Conservation (phyloP, 305 asterid genomes). For the Fraxinus sp. region DNA sequence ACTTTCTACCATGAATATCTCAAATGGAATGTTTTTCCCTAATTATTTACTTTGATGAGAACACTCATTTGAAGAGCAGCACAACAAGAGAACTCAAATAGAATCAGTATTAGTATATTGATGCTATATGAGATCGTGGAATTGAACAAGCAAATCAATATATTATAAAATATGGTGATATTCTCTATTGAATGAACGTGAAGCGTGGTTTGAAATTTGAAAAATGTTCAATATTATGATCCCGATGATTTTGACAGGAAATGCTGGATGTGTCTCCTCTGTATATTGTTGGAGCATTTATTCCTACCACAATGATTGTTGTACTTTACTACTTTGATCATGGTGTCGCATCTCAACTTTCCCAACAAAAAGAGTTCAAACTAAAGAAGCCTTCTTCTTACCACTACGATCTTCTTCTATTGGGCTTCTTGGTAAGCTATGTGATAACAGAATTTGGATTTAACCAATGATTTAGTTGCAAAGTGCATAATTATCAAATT, state of each 20-base stretch:
- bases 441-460: not conserved
- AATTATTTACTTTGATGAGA: not conserved
- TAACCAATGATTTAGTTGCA: not conserved
- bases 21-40: not conserved
- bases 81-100: not conserved
- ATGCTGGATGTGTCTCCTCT: conserved; percentile 80
- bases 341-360: conserved; percentile 95
- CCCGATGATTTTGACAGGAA: conserved; percentile 46
- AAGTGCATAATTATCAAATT: not conserved
- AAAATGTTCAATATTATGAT: not conserved
- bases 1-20: not conserved
- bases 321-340: conserved; percentile 98
- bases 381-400: conserved; percentile 87
- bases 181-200: not conserved
- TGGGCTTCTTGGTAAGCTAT: conserved; percentile 74
- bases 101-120: not conserved
- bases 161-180: not conserved
- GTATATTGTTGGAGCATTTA: conserved; percentile 84
- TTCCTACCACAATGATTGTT: conserved; percentile 97
- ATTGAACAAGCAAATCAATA: not conserved
- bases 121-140: not conserved
- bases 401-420: conserved; percentile 91
- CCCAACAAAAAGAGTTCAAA: conserved; percentile 92
- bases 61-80: not conserved
- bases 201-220: conserved; percentile 1